Percentiles rank a stretch among this genome's conserved stretches.
phyloP scores from a whole-genome alignment of 2,329 filamentous ascomycete genomes.

The Trichoderma sp. region DNA sequence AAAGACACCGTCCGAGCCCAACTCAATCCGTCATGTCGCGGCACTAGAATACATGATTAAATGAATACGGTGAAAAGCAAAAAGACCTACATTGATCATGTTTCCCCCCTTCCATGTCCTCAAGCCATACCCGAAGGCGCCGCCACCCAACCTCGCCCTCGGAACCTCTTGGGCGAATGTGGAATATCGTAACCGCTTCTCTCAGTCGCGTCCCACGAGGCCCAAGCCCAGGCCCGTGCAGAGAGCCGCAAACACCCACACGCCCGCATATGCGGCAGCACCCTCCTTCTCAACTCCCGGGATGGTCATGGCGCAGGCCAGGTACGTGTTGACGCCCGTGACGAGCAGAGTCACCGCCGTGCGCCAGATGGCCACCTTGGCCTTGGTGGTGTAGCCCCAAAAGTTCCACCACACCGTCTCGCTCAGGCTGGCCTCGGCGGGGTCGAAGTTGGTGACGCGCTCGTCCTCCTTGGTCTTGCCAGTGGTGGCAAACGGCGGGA shows the following conservation, averaged over 20 bases:
- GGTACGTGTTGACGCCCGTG: constrained; percentile 60
- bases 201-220: constrained; percentile 51
- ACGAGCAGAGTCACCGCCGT: constrained; percentile 62
- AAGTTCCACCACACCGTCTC: constrained; percentile 74
- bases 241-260: constrained; percentile 71
- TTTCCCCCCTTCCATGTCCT: not conserved
- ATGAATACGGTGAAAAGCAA: not conserved
- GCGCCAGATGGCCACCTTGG: constrained; percentile 65
- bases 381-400: constrained; percentile 67
- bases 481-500: constrained; percentile 65
- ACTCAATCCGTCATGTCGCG: not conserved
- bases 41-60: constrained; percentile 14
- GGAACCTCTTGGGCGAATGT: not conserved
- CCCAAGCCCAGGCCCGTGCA: constrained; percentile 60
- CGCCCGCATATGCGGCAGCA: constrained; percentile 69
- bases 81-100: not conserved
- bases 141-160: not conserved
- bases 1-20: not conserved
- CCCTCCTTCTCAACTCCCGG: constrained; percentile 70
- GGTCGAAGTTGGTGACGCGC: constrained; percentile 59
- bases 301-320: constrained; percentile 68
- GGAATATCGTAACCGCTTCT: not conserved
- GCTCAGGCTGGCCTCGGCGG: constrained; percentile 63
- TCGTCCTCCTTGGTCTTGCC: constrained; percentile 54
- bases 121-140: not conserved